Evolutionary conservation across 495 filamentous ascomycete species (phyloP).

Genomic region (Neurospora discreta): DNA sequence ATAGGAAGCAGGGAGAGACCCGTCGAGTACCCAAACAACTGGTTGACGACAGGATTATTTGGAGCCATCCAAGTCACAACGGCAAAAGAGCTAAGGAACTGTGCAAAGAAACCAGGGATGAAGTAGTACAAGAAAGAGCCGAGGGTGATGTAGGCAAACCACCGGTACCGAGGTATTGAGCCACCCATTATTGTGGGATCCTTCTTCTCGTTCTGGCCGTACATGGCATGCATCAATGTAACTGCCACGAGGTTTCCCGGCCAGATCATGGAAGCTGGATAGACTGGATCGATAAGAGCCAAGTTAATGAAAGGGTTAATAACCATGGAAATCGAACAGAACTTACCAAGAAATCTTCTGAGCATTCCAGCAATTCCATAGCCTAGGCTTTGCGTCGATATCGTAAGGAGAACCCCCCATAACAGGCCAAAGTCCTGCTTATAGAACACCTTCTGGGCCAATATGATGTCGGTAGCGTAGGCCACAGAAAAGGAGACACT

Average conservation of each 20-base stretch:
- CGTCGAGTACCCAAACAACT: slow-evolving; percentile 54
- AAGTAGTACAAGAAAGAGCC: slow-evolving; percentile 48
- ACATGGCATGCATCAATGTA: slow-evolving; percentile 58
- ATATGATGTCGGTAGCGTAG: slow-evolving; percentile 58
- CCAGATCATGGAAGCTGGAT: slow-evolving; percentile 68
- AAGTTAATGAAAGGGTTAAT: background rate
- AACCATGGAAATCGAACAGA: background rate
- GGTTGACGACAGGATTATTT: slow-evolving; percentile 54
- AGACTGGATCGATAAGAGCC: slow-evolving; percentile 21
- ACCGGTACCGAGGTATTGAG: slow-evolving; percentile 46
- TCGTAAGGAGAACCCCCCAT: slow-evolving; percentile 56
- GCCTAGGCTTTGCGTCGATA: slow-evolving; percentile 63
- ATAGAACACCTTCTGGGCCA: slow-evolving; percentile 56
- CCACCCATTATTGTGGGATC: slow-evolving; percentile 42
- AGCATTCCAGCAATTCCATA: slow-evolving; percentile 65
- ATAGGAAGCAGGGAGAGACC: slow-evolving; percentile 51
- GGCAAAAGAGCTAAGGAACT: slow-evolving; percentile 48
- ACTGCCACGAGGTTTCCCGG: slow-evolving; percentile 53
- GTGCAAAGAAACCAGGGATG: slow-evolving; percentile 47
- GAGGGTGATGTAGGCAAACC: slow-evolving; percentile 43
- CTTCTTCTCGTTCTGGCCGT: slow-evolving; percentile 41
- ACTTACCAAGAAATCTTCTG: slow-evolving; percentile 34
- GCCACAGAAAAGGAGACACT: slow-evolving; percentile 49
- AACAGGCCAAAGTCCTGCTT: slow-evolving; percentile 53
- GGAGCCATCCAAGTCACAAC: slow-evolving; percentile 52